Evolutionary conservation across 2,329 filamentous ascomycete genomes (phyloP).

Genomic region (Podosphaera fusca): DNA sequence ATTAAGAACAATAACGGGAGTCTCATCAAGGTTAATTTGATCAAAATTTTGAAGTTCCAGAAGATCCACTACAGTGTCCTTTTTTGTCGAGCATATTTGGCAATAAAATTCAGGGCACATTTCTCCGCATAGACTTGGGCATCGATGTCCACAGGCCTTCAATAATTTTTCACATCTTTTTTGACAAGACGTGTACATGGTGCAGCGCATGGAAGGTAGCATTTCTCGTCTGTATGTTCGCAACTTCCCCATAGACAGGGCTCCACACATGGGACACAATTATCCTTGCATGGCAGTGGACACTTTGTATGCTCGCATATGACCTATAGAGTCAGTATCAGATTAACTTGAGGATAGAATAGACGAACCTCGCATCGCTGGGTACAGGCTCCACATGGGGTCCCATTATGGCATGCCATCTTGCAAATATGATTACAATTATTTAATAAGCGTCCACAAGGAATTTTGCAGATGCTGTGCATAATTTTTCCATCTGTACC

Average conservation of each 20-base stretch:
- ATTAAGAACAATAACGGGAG: slow-evolving; percentile 35
- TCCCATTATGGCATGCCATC: background rate
- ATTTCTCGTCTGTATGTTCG: background rate
- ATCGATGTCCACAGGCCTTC: slow-evolving; percentile 33
- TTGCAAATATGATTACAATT: background rate
- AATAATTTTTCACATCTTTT: background rate
- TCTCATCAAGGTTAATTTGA: slow-evolving; percentile 33
- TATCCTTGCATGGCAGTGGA: background rate
- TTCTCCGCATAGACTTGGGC: slow-evolving; percentile 43
- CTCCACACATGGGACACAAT: background rate
- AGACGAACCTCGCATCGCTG: background rate
- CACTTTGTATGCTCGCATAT: background rate
- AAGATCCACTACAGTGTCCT: slow-evolving; percentile 26
- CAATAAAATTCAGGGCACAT: slow-evolving; percentile 32
- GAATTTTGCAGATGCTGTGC: background rate
- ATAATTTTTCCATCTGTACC: background rate
- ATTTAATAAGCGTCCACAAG: background rate
- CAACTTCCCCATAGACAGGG: slow-evolving; percentile 1
- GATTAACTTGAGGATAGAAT: background rate
- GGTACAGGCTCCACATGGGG: background rate
- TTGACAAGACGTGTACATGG: background rate
- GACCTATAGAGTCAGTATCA: background rate
- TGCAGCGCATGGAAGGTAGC: background rate
- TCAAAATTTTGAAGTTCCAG: slow-evolving; percentile 29
- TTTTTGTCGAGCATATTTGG: slow-evolving; percentile 25